Evolutionary conservation across 208 protist genomes (phyloP), one percentile per base, ranked within the genome.

Genomic region (Leishmania martiniquensis): DNA sequence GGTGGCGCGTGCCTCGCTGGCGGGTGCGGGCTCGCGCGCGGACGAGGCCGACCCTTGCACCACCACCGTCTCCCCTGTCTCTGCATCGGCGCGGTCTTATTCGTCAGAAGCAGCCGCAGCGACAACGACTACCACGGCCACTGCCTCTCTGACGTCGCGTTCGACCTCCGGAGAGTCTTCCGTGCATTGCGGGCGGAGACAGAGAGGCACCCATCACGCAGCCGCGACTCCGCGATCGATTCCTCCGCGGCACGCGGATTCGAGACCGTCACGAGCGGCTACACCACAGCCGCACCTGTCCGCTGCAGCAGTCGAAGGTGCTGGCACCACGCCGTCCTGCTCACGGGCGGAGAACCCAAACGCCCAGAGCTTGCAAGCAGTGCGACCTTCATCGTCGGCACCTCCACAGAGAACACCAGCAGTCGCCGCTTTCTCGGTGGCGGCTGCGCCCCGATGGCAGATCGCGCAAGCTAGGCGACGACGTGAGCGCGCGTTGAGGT

Each of bases 401-500:
- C 76, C 39, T 37, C 67, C 49, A 2, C 65, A 70, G 10, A 32
- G 17, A 49, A 55, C 63, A 60, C 29, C 60, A 17, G 25, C 44
- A 13, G 49, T 44, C 17, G 73, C 49, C 32, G 70, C 63, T 75
- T 78, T 82, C 63, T 62, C 76, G 39, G 80, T 77, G 57, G 79
- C 60, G 59, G 85, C 80, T 69, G 88, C 65, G 57, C 80, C 67
- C 63, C 87, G 68, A 29, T 71, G 85, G 25, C 75, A 88, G 29
- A 68, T 81, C 10, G 25, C 82, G 63, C 79, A 89, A 71, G 92
- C 92, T 0, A 82, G 89, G 17, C 82, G 85, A 59, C 84, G 92
- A 20, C 87, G 92, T 44, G 60, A 81, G 52, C 86, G 89, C 1
- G 92, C 92, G 2, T 57, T 93, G 37, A 82, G 76, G 67, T 96